Evolutionary conservation across 257 asterid genomes (phyloP).

Genomic region (Solanum chmielewskii): DNA sequence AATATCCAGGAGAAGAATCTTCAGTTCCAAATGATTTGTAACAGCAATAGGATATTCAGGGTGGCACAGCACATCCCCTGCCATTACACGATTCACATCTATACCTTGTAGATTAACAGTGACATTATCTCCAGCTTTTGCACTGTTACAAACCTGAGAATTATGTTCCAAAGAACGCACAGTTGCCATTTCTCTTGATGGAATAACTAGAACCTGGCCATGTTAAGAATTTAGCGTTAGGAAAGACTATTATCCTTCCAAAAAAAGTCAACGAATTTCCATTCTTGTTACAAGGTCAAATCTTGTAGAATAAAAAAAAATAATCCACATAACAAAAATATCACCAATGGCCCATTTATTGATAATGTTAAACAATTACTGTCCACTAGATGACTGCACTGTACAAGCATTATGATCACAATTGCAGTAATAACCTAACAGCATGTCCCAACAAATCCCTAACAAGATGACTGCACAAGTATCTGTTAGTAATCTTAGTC

Average conservation of each 20-base stretch:
- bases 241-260: background rate
- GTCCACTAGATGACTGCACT: background rate
- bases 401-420: background rate
- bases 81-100: conserved; percentile 43
- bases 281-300: background rate
- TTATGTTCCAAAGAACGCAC: conserved; percentile 67
- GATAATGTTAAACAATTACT: background rate
- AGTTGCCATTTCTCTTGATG: conserved; percentile 55
- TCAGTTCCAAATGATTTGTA: conserved; percentile 67
- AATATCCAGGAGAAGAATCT: conserved; percentile 65
- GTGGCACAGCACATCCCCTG: conserved; percentile 88
- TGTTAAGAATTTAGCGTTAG: background rate
- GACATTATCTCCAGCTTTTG: conserved; percentile 92
- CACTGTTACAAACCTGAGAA: conserved; percentile 44
- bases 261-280: background rate
- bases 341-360: background rate
- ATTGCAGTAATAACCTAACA: background rate
- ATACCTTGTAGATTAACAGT: conserved; percentile 67
- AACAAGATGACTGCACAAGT: background rate
- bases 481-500: background rate
- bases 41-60: conserved; percentile 75
- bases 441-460: background rate
- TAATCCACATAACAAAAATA: background rate
- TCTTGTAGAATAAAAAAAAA: background rate
- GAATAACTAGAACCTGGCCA: conserved; percentile 74